Percentiles rank a stretch among this genome's conserved stretches.
Conservation (phyloP, 2,329 filamentous ascomycete species). For the Magnaporthiopsis poae region DNA sequence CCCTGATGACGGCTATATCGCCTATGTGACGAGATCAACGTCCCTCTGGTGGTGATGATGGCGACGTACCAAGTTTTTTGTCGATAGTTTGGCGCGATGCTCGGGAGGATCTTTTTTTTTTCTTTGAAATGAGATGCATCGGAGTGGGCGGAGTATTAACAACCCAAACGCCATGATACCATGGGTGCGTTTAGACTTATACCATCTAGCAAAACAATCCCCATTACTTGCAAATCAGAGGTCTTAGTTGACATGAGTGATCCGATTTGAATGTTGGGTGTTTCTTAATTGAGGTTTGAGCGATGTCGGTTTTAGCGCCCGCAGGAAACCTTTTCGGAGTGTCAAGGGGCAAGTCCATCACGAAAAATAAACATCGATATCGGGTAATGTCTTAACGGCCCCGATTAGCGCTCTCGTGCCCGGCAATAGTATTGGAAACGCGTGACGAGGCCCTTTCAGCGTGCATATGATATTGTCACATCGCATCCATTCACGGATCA, state of each 20-base stretch:
- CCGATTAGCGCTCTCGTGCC: background rate
- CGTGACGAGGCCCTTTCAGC: background rate
- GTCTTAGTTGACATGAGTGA: background rate
- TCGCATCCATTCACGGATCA: background rate
- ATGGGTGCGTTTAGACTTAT: background rate
- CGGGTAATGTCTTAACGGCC: background rate
- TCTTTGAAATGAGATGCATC: background rate
- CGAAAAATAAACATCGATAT: background rate
- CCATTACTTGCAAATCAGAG: background rate
- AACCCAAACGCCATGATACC: background rate
- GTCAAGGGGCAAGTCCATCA: background rate
- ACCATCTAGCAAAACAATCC: background rate
- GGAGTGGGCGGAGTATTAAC: background rate
- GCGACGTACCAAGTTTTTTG: background rate
- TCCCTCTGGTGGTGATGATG: background rate
- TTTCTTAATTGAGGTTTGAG: background rate
- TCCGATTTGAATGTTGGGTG: background rate
- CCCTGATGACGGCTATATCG: background rate
- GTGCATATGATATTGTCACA: background rate
- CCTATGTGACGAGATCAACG: background rate
- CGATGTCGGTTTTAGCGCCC: background rate
- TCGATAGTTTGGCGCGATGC: background rate
- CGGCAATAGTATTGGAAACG: background rate
- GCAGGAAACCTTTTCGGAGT: background rate
- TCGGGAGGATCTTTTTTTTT: background rate